A percentile compares a stretch with the other conserved stretches of the same genome.
phyloP scores from a whole-genome alignment of 2,329 filamentous ascomycete genomes.

The Verticillium zaregamsianum region DNA sequence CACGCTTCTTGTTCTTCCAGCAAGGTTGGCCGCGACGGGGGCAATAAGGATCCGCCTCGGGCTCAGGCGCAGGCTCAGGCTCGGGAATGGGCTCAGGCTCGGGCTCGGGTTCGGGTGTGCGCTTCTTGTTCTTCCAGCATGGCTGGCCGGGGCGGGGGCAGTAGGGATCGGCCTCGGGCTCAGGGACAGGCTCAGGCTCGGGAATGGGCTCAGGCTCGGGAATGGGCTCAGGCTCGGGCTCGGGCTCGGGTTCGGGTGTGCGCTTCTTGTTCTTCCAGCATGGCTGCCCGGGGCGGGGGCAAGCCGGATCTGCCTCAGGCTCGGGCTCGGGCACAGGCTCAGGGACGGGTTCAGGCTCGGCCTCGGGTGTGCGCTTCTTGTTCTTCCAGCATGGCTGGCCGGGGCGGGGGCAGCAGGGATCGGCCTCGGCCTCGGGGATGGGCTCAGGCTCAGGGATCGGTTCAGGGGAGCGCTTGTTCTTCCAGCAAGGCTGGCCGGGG shows the following conservation, averaged over 20 bases:
- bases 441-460: constrained; percentile 10
- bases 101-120: constrained; percentile 25
- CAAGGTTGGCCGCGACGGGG: constrained; percentile 11
- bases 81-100: constrained; percentile 15
- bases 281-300: constrained; percentile 27
- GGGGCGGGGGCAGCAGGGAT: constrained; percentile 16
- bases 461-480: constrained; percentile 27
- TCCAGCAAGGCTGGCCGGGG: constrained; percentile 31
- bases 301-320: constrained; percentile 17
- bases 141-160: constrained; percentile 30
- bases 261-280: constrained; percentile 36
- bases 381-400: constrained; percentile 7
- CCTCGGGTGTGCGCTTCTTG: constrained; percentile 16
- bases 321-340: constrained; percentile 9
- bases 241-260: constrained; percentile 27
- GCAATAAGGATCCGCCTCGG: constrained; percentile 14
- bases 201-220: constrained; percentile 4
- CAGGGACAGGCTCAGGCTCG: neutral
- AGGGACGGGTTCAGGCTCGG: constrained; percentile 8
- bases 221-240: constrained; percentile 12
- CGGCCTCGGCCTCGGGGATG: neutral
- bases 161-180: constrained; percentile 9
- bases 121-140: constrained; percentile 32
- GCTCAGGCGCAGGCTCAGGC: constrained; percentile 9
- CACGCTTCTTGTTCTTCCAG: constrained; percentile 3